These are phyloP conservation scores for Venturia aucupariae DNA, from an alignment of 2,329 filamentous ascomycete species.

Conservation along the genomic window DNA sequence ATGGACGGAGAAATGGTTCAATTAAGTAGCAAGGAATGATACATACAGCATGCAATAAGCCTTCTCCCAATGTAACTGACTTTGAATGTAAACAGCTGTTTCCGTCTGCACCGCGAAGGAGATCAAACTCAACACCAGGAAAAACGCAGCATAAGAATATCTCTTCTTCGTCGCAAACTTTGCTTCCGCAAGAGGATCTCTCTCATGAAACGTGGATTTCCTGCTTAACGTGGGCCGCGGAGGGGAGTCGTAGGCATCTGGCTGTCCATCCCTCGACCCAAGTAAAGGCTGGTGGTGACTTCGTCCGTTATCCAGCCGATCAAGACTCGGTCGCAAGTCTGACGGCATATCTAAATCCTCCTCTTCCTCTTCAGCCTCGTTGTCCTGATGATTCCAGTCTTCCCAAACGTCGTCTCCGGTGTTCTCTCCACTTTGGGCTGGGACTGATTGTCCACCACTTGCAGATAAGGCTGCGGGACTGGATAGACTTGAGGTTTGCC, in stretches of 20 bases:
- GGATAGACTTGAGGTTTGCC: not conserved
- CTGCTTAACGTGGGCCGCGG: constrained; percentile 34
- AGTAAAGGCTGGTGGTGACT: constrained; percentile 46
- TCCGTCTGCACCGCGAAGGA: constrained; percentile 93
- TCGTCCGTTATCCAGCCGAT: constrained; percentile 29
- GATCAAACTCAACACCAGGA: constrained; percentile 71
- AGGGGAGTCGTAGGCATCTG: constrained; percentile 30
- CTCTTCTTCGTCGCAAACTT: constrained; percentile 63
- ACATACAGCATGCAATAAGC: constrained; percentile 93
- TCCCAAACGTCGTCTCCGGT: not conserved
- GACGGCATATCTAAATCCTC: constrained; percentile 34
- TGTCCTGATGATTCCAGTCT: constrained; percentile 1
- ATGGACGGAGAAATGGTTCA: too few species aligned
- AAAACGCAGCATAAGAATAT: constrained; percentile 80
- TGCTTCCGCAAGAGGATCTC: constrained; percentile 59
- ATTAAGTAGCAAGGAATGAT: not conserved
- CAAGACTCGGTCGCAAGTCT: constrained; percentile 33
- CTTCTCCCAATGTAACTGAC: constrained; percentile 88
- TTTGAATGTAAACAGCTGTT: constrained; percentile 89
- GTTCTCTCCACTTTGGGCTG: not conserved
- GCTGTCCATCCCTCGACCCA: constrained; percentile 30
- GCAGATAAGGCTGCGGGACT: not conserved
- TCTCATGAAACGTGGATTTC: constrained; percentile 64
- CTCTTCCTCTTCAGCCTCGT: constrained; percentile 6
- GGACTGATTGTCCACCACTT: not conserved